Conservation (phyloP, 148 eudicot genomes). For the Vaccinium vitisidaea region DNA sequence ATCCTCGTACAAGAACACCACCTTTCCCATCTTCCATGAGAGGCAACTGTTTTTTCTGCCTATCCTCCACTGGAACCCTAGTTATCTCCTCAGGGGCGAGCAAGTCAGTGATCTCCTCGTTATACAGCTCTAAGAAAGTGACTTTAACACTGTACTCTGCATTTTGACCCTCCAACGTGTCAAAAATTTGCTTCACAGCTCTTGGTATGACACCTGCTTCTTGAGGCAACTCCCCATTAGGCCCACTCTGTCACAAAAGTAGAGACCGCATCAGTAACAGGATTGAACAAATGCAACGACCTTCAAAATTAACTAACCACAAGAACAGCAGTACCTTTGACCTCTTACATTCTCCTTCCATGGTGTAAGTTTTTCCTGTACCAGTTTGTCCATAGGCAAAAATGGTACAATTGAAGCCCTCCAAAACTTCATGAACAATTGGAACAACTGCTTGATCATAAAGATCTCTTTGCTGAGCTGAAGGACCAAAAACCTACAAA, state of each 20-base stretch:
- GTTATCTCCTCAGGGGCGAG: conserved; percentile 90
- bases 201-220: conserved; percentile 98
- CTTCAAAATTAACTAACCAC: neutral
- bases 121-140: conserved; percentile 88
- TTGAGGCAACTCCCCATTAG: conserved; percentile 77
- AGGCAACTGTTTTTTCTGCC: conserved; percentile 83
- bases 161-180: conserved; percentile 85
- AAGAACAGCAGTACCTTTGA: conserved; percentile 57
- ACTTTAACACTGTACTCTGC: conserved; percentile 98
- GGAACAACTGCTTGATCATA: conserved; percentile 93
- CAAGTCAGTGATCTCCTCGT: conserved; percentile 97
- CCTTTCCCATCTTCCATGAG: conserved; percentile 98
- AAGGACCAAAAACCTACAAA: conserved; percentile 90
- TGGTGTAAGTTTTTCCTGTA: conserved; percentile 96
- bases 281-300: neutral
- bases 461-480: conserved; percentile 73
- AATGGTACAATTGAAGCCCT: conserved; percentile 96
- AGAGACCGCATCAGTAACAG: neutral
- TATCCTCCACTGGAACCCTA: conserved; percentile 62
- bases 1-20: conserved; percentile 88
- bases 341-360: conserved; percentile 95
- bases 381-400: conserved; percentile 99
- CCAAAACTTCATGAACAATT: conserved; percentile 89
- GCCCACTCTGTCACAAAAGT: conserved; percentile 54
- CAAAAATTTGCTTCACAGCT: conserved; percentile 91